phyloP scores from a whole-genome alignment of 2,329 filamentous ascomycete genomes.

The Beauveria caledonica region DNA sequence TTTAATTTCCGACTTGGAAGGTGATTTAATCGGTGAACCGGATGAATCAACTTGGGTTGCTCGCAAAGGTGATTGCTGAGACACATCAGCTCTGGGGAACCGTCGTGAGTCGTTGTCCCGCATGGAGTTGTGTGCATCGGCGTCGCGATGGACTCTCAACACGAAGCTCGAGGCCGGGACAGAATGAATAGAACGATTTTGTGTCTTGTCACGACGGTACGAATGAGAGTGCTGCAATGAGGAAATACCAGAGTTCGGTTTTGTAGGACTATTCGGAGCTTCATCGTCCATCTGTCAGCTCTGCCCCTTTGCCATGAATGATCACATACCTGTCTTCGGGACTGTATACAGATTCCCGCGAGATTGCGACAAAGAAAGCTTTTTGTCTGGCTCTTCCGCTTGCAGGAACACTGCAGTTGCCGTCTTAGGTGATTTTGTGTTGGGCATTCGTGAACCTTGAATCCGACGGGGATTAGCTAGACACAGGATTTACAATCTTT shows the following conservation, averaged over 20 bases:
- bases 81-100: neutral
- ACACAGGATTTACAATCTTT: neutral
- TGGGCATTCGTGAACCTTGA: neutral
- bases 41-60: neutral
- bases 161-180: neutral
- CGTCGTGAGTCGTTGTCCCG: neutral
- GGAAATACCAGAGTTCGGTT: neutral
- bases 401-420: neutral
- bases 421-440: neutral
- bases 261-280: neutral
- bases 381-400: neutral
- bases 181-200: neutral
- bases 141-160: neutral
- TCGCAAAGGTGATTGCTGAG: neutral
- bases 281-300: neutral
- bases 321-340: neutral
- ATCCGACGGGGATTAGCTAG: neutral
- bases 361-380: neutral
- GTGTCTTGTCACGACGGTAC: neutral
- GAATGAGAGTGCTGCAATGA: neutral
- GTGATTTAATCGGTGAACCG: neutral
- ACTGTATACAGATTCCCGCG: neutral
- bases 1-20: neutral
- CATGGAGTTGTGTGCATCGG: neutral
- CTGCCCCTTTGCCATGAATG: neutral